Evolutionary conservation across 192 early-diverging fungal genomes (phyloP).

Genomic region (Coemansia sp.): DNA sequence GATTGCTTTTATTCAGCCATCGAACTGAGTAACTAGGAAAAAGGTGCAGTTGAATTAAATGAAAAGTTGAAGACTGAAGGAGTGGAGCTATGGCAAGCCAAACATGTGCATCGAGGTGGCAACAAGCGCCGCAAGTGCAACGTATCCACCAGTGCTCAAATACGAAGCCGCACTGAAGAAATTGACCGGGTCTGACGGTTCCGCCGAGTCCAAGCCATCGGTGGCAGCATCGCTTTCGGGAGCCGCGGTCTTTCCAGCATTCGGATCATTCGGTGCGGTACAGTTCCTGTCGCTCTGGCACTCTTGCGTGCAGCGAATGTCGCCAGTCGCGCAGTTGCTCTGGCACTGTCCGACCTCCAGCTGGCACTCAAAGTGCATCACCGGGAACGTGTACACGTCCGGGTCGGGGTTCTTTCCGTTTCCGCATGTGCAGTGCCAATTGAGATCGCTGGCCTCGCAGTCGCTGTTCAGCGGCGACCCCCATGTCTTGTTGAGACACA

Average conservation of each 20-base stretch:
- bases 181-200: slow-evolving; percentile 39
- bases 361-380: slow-evolving; percentile 55
- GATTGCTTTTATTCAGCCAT: too few species aligned
- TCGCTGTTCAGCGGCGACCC: slow-evolving; percentile 47
- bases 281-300: slow-evolving; percentile 56
- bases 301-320: slow-evolving; percentile 54
- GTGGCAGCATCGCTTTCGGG: slow-evolving; percentile 36
- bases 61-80: too few species aligned
- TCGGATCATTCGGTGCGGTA: slow-evolving; percentile 55
- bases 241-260: slow-evolving; percentile 37
- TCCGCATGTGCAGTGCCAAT: slow-evolving; percentile 54
- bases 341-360: slow-evolving; percentile 54
- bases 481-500: slow-evolving; percentile 56
- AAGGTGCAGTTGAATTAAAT: too few species aligned
- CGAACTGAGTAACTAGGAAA: too few species aligned
- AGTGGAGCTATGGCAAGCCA: slow-evolving; percentile 21
- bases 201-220: slow-evolving; percentile 39
- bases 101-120: slow-evolving; percentile 41
- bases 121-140: slow-evolving; percentile 34
- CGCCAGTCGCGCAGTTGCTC: slow-evolving; percentile 54
- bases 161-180: slow-evolving; percentile 47
- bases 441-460: slow-evolving; percentile 47
- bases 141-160: slow-evolving; percentile 38
- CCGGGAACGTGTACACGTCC: slow-evolving; percentile 54
- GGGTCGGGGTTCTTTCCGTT: slow-evolving; percentile 56